phyloP scores from a whole-genome alignment of 768 basidiomycete species.

The Sarcomyxa edulis region DNA sequence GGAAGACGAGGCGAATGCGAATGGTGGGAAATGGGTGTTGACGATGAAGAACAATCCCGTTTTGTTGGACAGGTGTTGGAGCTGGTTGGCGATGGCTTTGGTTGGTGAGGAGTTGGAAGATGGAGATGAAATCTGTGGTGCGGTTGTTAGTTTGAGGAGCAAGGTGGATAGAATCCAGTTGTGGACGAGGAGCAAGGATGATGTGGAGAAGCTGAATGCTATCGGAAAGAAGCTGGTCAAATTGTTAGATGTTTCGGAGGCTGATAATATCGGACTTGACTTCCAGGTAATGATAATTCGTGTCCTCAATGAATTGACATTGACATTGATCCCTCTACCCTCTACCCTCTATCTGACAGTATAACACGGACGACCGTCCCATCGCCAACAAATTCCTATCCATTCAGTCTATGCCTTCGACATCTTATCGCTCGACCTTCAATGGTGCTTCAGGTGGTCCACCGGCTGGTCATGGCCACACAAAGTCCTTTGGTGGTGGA shows the following conservation, averaged over 20 bases:
- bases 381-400: constrained; percentile 77
- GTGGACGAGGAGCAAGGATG: constrained; percentile 84
- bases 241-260: constrained; percentile 77
- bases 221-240: constrained; percentile 83
- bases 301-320: constrained; percentile 1
- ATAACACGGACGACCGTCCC: constrained; percentile 84
- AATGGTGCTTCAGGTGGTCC: constrained; percentile 22
- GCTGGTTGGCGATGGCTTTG: constrained; percentile 86
- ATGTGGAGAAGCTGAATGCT: constrained; percentile 77
- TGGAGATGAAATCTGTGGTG: constrained; percentile 74
- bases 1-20: constrained; percentile 90
- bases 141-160: constrained; percentile 80
- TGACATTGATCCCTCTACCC: not conserved
- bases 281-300: constrained; percentile 62
- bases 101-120: constrained; percentile 80
- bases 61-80: constrained; percentile 84
- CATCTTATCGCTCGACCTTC: constrained; percentile 67
- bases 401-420: constrained; percentile 65
- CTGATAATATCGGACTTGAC: constrained; percentile 81
- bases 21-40: constrained; percentile 93
- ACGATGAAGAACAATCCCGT: constrained; percentile 83
- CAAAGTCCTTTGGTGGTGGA: constrained; percentile 9
- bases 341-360: constrained; percentile 34
- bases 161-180: constrained; percentile 90
- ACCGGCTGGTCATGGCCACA: constrained; percentile 9